A percentile compares a stretch with the other conserved stretches of the same genome.
Evolutionary conservation across 345 rosid species (phyloP).

Genomic region (Raphanus raphanistrum): DNA sequence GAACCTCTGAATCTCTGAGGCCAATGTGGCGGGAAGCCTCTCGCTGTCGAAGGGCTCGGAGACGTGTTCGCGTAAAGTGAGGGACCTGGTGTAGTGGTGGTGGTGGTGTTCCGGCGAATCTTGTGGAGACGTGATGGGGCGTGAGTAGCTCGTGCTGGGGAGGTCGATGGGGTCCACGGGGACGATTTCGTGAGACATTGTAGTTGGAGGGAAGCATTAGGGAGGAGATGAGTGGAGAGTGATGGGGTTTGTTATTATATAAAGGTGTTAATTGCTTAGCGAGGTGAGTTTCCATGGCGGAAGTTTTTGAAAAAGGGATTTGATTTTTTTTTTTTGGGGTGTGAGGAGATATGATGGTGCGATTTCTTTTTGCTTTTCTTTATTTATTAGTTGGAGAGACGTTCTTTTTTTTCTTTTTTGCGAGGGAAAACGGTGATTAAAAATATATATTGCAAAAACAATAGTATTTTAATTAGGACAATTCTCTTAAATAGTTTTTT

Average conservation of each 20-base stretch:
- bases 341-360: constrained; percentile 23
- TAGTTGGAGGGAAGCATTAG: constrained; percentile 22
- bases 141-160: constrained; percentile 38
- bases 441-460: background rate
- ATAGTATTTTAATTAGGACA: too few relatives aligned
- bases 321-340: background rate
- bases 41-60: constrained; percentile 87
- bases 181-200: constrained; percentile 65
- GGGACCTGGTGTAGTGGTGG: constrained; percentile 44
- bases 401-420: constrained; percentile 25
- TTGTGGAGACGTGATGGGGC: constrained; percentile 2
- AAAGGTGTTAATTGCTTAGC: constrained; percentile 37
- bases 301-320: constrained; percentile 17
- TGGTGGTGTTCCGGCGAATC: constrained; percentile 23
- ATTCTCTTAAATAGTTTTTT: too few relatives aligned
- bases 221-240: constrained; percentile 2
- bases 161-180: constrained; percentile 55
- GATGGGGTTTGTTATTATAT: constrained; percentile 17
- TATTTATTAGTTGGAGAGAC: constrained; percentile 32
- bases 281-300: constrained; percentile 45
- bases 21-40: constrained; percentile 73
- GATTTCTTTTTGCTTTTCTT: constrained; percentile 36
- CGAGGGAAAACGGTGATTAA: constrained; percentile 27
- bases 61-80: constrained; percentile 45
- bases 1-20: constrained; percentile 73